Conservation (phyloP, 768 basidiomycete genomes). For the Termitomyces sp. region DNA sequence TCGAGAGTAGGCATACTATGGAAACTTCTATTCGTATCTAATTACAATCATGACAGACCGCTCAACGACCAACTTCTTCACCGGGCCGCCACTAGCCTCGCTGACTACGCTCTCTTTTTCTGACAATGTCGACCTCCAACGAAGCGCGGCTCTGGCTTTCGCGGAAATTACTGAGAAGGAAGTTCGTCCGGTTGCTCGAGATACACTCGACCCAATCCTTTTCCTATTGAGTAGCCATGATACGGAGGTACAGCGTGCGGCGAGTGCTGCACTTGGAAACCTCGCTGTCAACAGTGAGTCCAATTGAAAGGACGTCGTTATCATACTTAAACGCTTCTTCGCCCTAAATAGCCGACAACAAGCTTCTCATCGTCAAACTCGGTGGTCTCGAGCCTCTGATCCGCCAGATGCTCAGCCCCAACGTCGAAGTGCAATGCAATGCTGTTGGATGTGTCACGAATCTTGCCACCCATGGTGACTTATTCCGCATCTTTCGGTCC, state of each 20-base stretch:
- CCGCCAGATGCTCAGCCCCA: constrained; percentile 97
- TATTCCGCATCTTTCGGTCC: constrained; percentile 7
- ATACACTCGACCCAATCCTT: constrained; percentile 96
- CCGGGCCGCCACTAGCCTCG: constrained; percentile 85
- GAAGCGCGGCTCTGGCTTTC: constrained; percentile 95
- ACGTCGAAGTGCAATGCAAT: constrained; percentile 99
- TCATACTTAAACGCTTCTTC: constrained; percentile 9
- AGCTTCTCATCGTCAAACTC: constrained; percentile 95
- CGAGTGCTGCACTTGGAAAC: constrained; percentile 95
- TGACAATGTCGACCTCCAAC: constrained; percentile 98
- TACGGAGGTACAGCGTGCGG: constrained; percentile 97
- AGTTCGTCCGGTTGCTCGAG: constrained; percentile 91
- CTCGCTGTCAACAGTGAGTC: constrained; percentile 93
- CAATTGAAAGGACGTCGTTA: constrained; percentile 1
- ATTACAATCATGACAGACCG: constrained; percentile 57
- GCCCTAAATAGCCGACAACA: constrained; percentile 80
- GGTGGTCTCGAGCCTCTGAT: constrained; percentile 97
- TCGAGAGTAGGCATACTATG: constrained; percentile 72
- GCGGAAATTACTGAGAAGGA: constrained; percentile 99
- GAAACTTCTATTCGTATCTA: constrained; percentile 1
- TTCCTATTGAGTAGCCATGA: constrained; percentile 97
- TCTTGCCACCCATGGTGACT: constrained; percentile 89
- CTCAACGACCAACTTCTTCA: constrained; percentile 97
- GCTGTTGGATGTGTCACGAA: constrained; percentile 99
- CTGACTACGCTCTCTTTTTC: constrained; percentile 97